Evolutionary conservation across 805 yeast genomes (phyloP), one percentile per base, ranked within the genome.

Genomic region (Wickerhamomyces bovis): DNA sequence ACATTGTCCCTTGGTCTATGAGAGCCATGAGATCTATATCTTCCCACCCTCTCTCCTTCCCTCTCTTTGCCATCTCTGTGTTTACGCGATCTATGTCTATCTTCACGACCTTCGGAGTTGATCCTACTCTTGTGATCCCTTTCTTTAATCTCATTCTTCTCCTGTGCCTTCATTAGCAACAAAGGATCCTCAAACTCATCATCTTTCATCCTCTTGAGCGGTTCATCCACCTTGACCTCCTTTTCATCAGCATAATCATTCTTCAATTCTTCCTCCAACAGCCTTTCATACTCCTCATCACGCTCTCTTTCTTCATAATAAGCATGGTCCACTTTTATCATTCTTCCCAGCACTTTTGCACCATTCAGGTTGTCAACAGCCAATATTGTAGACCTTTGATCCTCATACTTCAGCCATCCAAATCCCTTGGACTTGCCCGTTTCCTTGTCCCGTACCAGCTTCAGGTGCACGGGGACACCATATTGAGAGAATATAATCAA

Each of bases 361-460:
- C 96, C 96, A 60, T 88, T 87, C 52, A 92, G 70, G 61, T 92
- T 92, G 64, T 92, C 98, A 3, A 92, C 82, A 0, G 97, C 96
- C 23, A 92, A 68, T 0, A 88, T 76, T 18, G 95, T 80, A 2
- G 95, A 84, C 43, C 85, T 69, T 64, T 81, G 87, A 55, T 86
- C 88, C 54, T 84, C 92, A 57, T 87, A 92, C 63, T 88, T 86
- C 53, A 92, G 63, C 67, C 81, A 89, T 4, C 84, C 94, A 70
- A 83, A 87, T 7, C 96, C 94, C 45, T 74, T 72, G 2, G 88
- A 79, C 46, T 75, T 75, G 2, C 89, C 88, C 0, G 84, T 74
- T 3, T 71, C 76, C 47, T 69, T 71, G 57, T 88, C 92, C 48
- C 92, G 73, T 22, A 78, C 75, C 44, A 90, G 67, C 44, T 82